Evolutionary conservation across 208 protist genomes (phyloP).

Genomic region (Wallacemonas collosoma): DNA sequence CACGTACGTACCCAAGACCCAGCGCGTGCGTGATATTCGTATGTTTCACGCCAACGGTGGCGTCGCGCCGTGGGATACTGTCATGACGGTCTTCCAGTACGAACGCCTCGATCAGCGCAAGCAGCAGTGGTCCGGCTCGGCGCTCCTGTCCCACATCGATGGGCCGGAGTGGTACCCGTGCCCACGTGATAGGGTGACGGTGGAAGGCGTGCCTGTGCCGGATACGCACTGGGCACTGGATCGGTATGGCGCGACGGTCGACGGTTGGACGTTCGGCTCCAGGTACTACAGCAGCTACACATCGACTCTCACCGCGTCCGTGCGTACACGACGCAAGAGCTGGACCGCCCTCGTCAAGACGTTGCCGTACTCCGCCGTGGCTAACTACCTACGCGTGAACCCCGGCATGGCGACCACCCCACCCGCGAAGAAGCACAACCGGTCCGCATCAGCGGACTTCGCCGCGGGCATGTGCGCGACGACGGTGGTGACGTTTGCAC

Average conservation of each 20-base stretch:
- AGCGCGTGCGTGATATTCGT: conserved; percentile 62
- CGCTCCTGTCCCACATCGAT: conserved; percentile 53
- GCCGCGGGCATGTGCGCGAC: not conserved
- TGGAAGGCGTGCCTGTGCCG: conserved; percentile 31
- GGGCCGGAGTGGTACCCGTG: conserved; percentile 74
- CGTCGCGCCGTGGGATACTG: conserved; percentile 59
- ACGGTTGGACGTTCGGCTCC: conserved; percentile 78
- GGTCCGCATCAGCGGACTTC: conserved; percentile 21
- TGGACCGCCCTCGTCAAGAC: conserved; percentile 64
- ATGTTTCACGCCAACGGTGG: conserved; percentile 79
- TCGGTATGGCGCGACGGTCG: conserved; percentile 63
- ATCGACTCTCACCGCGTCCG: conserved; percentile 27
- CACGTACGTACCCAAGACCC: conserved; percentile 68
- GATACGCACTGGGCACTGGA: conserved; percentile 60
- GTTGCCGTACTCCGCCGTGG: conserved; percentile 52
- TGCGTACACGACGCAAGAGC: conserved; percentile 66
- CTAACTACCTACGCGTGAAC: conserved; percentile 38
- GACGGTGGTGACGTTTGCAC: conserved; percentile 27
- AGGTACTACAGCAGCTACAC: conserved; percentile 77
- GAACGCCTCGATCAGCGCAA: conserved; percentile 49
- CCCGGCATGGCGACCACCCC: conserved; percentile 49
- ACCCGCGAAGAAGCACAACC: conserved; percentile 10
- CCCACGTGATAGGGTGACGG: conserved; percentile 41
- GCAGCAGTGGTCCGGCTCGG: conserved; percentile 32
- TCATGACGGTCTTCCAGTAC: conserved; percentile 77